A percentile compares a stretch with the other conserved stretches of the same genome.
phyloP scores from a whole-genome alignment of 1,284 basidiomycete species.

The Hemileia vastatrix region DNA sequence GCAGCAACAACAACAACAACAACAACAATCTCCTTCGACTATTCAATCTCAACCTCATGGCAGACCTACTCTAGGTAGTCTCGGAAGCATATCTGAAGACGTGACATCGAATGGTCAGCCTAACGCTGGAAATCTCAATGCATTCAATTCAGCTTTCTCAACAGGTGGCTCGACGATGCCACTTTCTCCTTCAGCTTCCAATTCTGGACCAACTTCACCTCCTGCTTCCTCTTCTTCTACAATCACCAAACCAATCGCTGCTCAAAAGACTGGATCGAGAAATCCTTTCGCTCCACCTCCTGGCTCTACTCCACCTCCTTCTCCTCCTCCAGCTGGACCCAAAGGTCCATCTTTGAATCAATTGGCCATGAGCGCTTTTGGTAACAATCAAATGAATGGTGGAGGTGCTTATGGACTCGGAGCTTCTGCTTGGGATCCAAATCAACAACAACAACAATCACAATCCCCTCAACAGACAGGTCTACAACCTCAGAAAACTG shows the following conservation, averaged over 20 bases:
- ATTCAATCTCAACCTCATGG: too few relatives aligned
- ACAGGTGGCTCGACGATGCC: slow-evolving; percentile 21
- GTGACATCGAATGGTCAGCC: not conserved
- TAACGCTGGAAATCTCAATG: slow-evolving; percentile 24
- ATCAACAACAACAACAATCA: slow-evolving; percentile 16
- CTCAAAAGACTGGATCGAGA: slow-evolving; percentile 86
- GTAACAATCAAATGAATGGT: not conserved
- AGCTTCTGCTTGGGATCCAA: slow-evolving; percentile 30
- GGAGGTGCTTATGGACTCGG: slow-evolving; percentile 34
- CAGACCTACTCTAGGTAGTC: too few relatives aligned
- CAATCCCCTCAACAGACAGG: not conserved
- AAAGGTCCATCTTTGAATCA: slow-evolving; percentile 25
- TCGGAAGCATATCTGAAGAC: not conserved
- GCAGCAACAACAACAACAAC: too few relatives aligned
- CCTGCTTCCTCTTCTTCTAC: slow-evolving; percentile 1
- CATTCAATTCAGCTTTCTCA: slow-evolving; percentile 33
- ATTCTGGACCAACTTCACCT: slow-evolving; percentile 32
- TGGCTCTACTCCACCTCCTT: slow-evolving; percentile 45
- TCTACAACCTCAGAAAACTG: not conserved
- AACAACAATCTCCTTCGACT: too few relatives aligned
- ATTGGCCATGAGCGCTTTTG: slow-evolving; percentile 17
- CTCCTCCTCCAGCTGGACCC: slow-evolving; percentile 25
- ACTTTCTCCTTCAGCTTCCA: slow-evolving; percentile 26
- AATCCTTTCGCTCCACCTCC: slow-evolving; percentile 79
- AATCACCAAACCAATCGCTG: slow-evolving; percentile 51